Base-by-base conservation (phyloP, 2,329 filamentous ascomycete genomes). In the Sporothrix euskadiensis region DNA sequence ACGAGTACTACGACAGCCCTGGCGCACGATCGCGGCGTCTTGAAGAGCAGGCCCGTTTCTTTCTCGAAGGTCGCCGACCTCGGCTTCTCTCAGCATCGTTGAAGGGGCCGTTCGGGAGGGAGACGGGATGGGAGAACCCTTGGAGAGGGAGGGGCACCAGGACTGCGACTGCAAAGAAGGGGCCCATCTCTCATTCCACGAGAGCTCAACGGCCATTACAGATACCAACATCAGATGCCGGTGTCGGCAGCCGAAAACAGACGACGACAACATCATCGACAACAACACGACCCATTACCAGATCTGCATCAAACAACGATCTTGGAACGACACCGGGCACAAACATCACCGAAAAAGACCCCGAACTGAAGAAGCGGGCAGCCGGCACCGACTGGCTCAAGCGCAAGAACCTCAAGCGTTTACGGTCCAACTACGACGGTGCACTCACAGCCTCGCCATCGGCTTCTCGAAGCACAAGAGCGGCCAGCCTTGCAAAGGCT, bases 81-180 rank as follows among this genome's bases (percentile, higher is more conserved):
- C 78, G 86, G 32, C 83, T 94, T 2, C 79, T 90, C 3, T 91
- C 91, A 14, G 87, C 91, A 7, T 80, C 82, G 6, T 82, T 93
- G 3, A 85, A 82, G 74, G 91, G 91, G 0, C 91, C 91, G 0
- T 91, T 92, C 76, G 83, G 85, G 61, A 79, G 77, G 72, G 78
- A 81, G 56, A 83, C 80, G 1, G 85, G 85, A 30, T 89, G 87
- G 87, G 77, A 79, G 44, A 88, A 88, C 75, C 87, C 87, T 16
- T 88, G 87, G 87, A 78, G 80, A 57, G 82, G 83, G 82, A 79
- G 73, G 41, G 74, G 73, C 35, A 57, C 69, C 19, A 74, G 72
- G 35, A 54, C 65, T 14, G 35, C 22, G 47, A 19, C 32, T 41
- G 41, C 44, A 12, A 41, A 32, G 22, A 49, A 49, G 54, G 69